Conservation (phyloP, 106 monocot species). For the Dendrobium nobile region DNA sequence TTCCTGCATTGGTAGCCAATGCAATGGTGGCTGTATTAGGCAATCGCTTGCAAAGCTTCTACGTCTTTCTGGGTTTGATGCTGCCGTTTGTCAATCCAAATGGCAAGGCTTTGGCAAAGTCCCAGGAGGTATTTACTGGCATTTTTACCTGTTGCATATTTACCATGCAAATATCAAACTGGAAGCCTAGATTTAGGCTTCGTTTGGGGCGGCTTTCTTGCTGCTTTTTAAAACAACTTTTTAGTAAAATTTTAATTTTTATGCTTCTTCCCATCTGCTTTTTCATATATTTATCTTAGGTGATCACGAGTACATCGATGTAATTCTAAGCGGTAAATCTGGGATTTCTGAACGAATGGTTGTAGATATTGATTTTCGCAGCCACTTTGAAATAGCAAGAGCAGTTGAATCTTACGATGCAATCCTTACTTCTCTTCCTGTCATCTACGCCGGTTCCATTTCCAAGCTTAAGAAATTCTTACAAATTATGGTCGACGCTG, state of each 20-base stretch:
- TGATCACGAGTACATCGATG: constrained; percentile 94
- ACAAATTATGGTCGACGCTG: constrained; percentile 86
- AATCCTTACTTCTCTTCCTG: constrained; percentile 58
- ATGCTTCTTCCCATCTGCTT: no score
- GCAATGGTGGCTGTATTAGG: constrained; percentile 68
- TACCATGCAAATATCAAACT: no score
- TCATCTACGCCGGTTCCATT: constrained; percentile 60
- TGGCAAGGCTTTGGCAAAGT: constrained; percentile 77
- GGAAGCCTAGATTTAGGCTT: no score
- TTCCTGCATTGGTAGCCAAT: constrained; percentile 33
- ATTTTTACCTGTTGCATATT: no score
- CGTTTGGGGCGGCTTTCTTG: no score
- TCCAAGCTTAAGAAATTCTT: constrained; percentile 57
- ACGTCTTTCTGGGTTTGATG: constrained; percentile 70
- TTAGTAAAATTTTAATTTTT: no score
- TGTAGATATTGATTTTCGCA: constrained; percentile 75
- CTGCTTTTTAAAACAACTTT: no score
- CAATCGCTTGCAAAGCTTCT: constrained; percentile 62
- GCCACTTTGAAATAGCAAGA: constrained; percentile 96
- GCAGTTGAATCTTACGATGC: constrained; percentile 72
- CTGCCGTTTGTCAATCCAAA: constrained; percentile 76
- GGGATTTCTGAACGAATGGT: constrained; percentile 46
- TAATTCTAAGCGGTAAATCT: constrained; percentile 26
- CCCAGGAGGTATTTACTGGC: constrained; percentile 64
- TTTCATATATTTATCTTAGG: constrained; percentile 26